A percentile compares a stretch with the other conserved stretches of the same genome.
Evolutionary conservation across 257 asterid species (phyloP).

Genomic region (Echium plantagineum): DNA sequence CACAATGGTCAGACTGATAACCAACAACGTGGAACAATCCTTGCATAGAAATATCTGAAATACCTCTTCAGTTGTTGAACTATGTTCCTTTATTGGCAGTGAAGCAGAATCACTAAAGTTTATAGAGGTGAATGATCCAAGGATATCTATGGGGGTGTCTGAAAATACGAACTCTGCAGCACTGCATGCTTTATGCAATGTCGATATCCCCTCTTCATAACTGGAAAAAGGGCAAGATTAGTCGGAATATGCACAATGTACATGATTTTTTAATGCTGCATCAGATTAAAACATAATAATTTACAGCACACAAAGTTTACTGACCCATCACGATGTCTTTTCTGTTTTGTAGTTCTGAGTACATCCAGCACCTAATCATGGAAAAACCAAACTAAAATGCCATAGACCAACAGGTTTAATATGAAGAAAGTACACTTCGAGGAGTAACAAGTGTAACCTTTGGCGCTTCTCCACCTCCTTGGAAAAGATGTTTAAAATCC

Average conservation of each 20-base stretch:
- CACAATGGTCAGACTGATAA: background rate
- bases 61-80: conserved; percentile 81
- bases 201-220: conserved; percentile 85
- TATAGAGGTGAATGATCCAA: conserved; percentile 69
- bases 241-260: background rate
- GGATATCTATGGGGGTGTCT: conserved; percentile 58
- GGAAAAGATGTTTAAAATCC: conserved; percentile 77
- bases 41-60: background rate
- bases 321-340: conserved; percentile 91
- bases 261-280: background rate
- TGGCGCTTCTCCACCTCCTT: conserved; percentile 69
- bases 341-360: conserved; percentile 59
- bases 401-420: background rate
- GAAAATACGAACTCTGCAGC: conserved; percentile 79
- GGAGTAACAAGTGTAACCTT: conserved; percentile 38
- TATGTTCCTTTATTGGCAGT: conserved; percentile 54
- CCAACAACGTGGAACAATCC: background rate
- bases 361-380: conserved; percentile 63
- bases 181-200: conserved; percentile 52
- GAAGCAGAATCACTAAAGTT: conserved; percentile 55
- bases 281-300: background rate
- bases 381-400: background rate
- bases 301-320: background rate
- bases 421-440: background rate
- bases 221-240: conserved; percentile 22